phyloP scores from a whole-genome alignment of 257 asterid species.

The Knoxia roxburghii region DNA sequence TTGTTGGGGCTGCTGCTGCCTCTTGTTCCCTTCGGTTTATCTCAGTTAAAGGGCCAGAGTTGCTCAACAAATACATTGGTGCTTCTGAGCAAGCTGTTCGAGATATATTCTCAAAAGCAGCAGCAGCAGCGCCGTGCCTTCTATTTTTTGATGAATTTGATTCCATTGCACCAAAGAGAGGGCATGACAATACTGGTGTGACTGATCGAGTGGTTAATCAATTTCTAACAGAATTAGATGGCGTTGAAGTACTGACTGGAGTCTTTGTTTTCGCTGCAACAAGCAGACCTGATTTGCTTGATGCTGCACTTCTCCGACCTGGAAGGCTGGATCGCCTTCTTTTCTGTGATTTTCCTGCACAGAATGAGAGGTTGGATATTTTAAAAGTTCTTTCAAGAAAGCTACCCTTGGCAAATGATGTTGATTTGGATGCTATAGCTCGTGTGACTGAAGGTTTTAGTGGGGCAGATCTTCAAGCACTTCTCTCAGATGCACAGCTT shows the following conservation, averaged over 20 bases:
- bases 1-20: conserved; percentile 97
- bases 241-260: conserved; percentile 96
- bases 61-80: conserved; percentile 93
- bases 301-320: conserved; percentile 97
- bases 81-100: conserved; percentile 99
- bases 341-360: conserved; percentile 90
- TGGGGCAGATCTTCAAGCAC: conserved; percentile 98
- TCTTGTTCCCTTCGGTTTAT: conserved; percentile 92
- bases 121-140: conserved; percentile 94
- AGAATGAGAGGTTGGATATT: conserved; percentile 70
- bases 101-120: conserved; percentile 91
- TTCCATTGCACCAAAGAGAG: conserved; percentile 96
- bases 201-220: conserved; percentile 97
- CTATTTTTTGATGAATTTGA: conserved; percentile 96
- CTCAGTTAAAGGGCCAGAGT: conserved; percentile 97
- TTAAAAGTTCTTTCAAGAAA: conserved; percentile 80
- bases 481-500: conserved; percentile 88
- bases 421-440: conserved; percentile 58
- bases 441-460: conserved; percentile 80
- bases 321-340: conserved; percentile 94
- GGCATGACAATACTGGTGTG: conserved; percentile 96
- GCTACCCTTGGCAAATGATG: conserved; percentile 76
- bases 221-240: conserved; percentile 92
- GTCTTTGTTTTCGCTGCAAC: conserved; percentile 99
- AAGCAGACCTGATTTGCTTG: conserved; percentile 97